These are phyloP conservation scores for Phytophthora fragariae DNA, from an alignment of 352 stramenopile genomes.

Conservation along the genomic window DNA sequence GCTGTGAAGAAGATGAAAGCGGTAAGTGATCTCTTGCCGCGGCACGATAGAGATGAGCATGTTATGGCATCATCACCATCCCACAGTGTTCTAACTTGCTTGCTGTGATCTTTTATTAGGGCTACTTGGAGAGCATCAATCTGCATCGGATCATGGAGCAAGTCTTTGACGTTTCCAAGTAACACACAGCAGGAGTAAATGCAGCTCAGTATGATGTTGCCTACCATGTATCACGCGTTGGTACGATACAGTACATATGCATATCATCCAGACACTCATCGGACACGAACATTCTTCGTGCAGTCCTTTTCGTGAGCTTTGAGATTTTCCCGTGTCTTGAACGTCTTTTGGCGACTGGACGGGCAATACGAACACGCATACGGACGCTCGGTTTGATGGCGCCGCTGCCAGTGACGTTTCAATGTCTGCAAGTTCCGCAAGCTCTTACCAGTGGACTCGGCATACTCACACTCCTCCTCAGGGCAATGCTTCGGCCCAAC, in stretches of 20 bases:
- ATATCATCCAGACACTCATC: conserved; percentile 8
- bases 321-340: conserved; percentile 79
- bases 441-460: conserved; percentile 47
- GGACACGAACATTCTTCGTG: conserved; percentile 33
- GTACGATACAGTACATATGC: conserved; percentile 9
- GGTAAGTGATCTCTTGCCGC: conserved; percentile 38
- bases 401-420: conserved; percentile 79
- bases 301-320: conserved; percentile 78
- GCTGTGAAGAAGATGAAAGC: conserved; percentile 89
- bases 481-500: conserved; percentile 72
- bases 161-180: conserved; percentile 88
- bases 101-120: conserved; percentile 33
- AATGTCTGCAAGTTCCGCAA: conserved; percentile 75
- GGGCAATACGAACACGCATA: conserved; percentile 59
- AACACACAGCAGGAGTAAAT: conserved; percentile 34
- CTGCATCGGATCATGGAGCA: conserved; percentile 85
- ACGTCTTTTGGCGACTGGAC: conserved; percentile 52
- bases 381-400: conserved; percentile 61
- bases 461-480: conserved; percentile 63
- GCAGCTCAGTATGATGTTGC: conserved; percentile 17
- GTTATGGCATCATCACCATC: neutral
- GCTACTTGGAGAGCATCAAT: conserved; percentile 90
- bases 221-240: neutral
- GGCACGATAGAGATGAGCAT: neutral
- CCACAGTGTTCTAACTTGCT: too few relatives aligned